phyloP scores from a whole-genome alignment of 2,329 filamentous ascomycete genomes.

The Diaporthe australafricana region DNA sequence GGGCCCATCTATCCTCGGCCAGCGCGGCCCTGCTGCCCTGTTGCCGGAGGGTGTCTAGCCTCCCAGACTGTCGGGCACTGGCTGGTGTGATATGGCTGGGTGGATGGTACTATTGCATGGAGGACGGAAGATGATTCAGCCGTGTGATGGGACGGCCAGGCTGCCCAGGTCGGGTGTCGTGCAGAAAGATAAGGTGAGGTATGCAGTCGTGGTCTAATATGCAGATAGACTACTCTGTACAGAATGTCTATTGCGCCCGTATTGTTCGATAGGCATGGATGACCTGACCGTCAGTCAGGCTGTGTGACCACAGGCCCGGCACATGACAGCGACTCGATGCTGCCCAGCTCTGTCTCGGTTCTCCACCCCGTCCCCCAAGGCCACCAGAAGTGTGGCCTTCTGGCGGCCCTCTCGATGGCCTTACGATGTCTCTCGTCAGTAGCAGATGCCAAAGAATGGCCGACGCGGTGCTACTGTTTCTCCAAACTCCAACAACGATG shows the following conservation, averaged over 20 bases:
- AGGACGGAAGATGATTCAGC: background rate
- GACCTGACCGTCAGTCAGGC: background rate
- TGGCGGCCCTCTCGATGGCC: background rate
- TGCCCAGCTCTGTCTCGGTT: no score
- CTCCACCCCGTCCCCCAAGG: background rate
- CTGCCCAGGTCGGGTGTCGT: background rate
- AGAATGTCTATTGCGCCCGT: background rate
- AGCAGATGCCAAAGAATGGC: background rate
- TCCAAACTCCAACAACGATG: background rate
- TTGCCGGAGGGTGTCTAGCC: slow-evolving; percentile 2
- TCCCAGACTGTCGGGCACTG: slow-evolving; percentile 25
- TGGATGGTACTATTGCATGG: background rate
- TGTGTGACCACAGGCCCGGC: background rate
- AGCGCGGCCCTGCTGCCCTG: slow-evolving; percentile 7
- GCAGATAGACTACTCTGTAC: background rate
- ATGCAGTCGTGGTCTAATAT: background rate
- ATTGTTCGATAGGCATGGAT: background rate
- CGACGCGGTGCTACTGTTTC: slow-evolving; percentile 4
- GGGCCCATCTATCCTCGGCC: slow-evolving; percentile 19
- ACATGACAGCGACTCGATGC: slow-evolving; percentile 15
- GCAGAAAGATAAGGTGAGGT: background rate
- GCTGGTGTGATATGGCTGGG: background rate
- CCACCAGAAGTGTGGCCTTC: slow-evolving; percentile 27
- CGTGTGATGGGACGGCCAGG: background rate
- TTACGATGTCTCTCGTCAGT: background rate